Evolutionary conservation across 305 asterid genomes (phyloP), one percentile per base, ranked within the genome.

Genomic region (Fraxinus latifolia): DNA sequence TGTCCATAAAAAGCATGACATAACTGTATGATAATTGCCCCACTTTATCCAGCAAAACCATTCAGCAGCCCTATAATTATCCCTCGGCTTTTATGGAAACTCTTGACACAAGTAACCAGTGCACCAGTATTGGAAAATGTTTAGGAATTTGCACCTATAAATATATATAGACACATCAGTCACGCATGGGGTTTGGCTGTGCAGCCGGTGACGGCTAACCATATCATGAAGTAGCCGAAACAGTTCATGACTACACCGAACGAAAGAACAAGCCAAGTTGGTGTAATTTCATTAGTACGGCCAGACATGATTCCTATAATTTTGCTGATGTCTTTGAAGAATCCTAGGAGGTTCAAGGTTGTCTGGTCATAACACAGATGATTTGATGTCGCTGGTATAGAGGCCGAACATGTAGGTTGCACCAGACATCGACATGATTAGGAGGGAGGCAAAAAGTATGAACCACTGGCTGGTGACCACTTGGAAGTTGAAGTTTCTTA

Each of bases 381-480:
- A 37, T 37, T 92, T 90, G 65, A 92, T 87, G 44, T 87, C 91
- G 2, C 79, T 83, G 3, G 94, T 89, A 79, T 89, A 90, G 39
- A 89, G 83, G 1, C 92, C 93, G 37, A 89, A 92, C 88, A 88
- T 92, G 87, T 88, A 92, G 25, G 91, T 86, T 19, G 96, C 91
- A 4, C 96, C 92, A 4, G 94, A 78, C 89, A 85, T 80, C 23
- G 94, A 83, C 87, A 88, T 83, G 79, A 92, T 88, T 14, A 92
- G 82, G 23, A 87, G 85, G 73, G 85, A 87, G 0, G 91, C 91
- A 21, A 91, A 91, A 11, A 89, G 87, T 90, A 90, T 87, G 88
- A 89, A 92, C 94, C 94, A 92, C 55, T 89, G 86, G 32, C 93
- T 76, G 3, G 80, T 82, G 72, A 91, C 19, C 11, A 85, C 79